phyloP scores from a whole-genome alignment of 345 rosid species.

The Durio zibethinus region DNA sequence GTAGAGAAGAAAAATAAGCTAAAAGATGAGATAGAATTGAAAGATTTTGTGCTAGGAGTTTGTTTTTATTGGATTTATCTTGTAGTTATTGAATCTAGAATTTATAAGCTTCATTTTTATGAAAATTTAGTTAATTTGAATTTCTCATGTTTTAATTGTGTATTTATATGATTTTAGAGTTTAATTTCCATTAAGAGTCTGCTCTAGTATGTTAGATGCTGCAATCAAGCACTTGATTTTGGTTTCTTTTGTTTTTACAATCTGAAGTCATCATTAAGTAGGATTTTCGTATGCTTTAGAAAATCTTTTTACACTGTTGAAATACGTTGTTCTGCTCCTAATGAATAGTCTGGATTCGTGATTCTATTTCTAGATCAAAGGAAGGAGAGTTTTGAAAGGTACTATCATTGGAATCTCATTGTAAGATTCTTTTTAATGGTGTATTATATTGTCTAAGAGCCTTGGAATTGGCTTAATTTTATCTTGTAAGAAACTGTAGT shows the following conservation, averaged over 20 bases:
- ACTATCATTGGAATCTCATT: constrained; percentile 18
- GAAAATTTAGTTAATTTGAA: background rate
- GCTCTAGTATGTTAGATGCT: background rate
- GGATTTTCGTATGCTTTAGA: background rate
- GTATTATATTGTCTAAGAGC: constrained; percentile 24
- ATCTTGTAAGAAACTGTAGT: constrained; percentile 31
- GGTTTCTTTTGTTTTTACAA: background rate
- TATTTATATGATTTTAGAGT: background rate
- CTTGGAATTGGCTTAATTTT: constrained; percentile 14
- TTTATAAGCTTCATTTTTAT: background rate
- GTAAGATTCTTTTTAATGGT: constrained; percentile 26
- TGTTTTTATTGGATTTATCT: background rate
- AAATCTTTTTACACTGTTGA: background rate
- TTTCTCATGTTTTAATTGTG: background rate
- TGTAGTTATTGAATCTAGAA: background rate
- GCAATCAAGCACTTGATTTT: background rate
- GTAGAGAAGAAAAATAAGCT: background rate
- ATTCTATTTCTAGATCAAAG: constrained; percentile 23
- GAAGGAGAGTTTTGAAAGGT: constrained; percentile 8
- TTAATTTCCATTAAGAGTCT: background rate
- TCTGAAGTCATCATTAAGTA: background rate
- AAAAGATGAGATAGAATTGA: background rate
- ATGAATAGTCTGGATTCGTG: constrained; percentile 7
- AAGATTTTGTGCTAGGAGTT: background rate
- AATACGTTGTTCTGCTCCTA: constrained; percentile 14